Percentiles rank a stretch among this genome's conserved stretches.
Conservation (phyloP, 2,329 filamentous ascomycete genomes). For the Paecilomyces variotii region DNA sequence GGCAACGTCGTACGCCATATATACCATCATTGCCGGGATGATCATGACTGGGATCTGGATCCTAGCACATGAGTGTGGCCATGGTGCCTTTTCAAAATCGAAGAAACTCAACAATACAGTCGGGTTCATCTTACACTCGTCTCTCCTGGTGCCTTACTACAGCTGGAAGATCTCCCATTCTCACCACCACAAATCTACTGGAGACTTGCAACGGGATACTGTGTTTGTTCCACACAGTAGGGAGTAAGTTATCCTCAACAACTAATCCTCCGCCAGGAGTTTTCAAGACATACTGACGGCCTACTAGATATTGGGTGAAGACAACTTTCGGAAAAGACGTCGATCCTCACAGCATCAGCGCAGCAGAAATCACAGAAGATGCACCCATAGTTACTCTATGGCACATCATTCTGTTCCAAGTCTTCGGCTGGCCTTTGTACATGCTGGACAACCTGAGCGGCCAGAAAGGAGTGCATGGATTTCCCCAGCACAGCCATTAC, state of each 20-base stretch:
- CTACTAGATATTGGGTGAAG: not conserved
- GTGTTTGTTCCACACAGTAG: conserved; percentile 42
- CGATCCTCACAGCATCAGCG: conserved; percentile 37
- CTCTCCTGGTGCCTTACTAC: conserved; percentile 61
- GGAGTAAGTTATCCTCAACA: not conserved
- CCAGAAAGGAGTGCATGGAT: conserved; percentile 3
- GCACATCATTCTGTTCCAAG: conserved; percentile 51
- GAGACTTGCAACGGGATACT: conserved; percentile 60
- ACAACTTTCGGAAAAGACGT: conserved; percentile 24
- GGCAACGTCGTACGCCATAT: conserved; percentile 18
- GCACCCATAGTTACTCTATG: conserved; percentile 48
- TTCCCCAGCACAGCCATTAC: conserved; percentile 41
- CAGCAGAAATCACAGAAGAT: conserved; percentile 48
- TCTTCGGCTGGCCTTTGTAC: conserved; percentile 57
- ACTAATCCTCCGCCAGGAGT: not conserved
- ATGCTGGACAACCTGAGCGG: conserved; percentile 50
- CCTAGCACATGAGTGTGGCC: conserved; percentile 62
- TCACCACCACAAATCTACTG: conserved; percentile 60
- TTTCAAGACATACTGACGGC: not conserved
- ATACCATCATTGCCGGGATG: conserved; percentile 56
- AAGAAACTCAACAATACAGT: conserved; percentile 48
- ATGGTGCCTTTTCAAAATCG: conserved; percentile 54
- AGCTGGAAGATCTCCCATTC: conserved; percentile 64
- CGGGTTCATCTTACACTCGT: conserved; percentile 57
- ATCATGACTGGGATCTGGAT: conserved; percentile 62